These are phyloP conservation scores for Backusella luteola DNA, from an alignment of 192 early-diverging fungal genomes.

Conservation along the genomic window DNA sequence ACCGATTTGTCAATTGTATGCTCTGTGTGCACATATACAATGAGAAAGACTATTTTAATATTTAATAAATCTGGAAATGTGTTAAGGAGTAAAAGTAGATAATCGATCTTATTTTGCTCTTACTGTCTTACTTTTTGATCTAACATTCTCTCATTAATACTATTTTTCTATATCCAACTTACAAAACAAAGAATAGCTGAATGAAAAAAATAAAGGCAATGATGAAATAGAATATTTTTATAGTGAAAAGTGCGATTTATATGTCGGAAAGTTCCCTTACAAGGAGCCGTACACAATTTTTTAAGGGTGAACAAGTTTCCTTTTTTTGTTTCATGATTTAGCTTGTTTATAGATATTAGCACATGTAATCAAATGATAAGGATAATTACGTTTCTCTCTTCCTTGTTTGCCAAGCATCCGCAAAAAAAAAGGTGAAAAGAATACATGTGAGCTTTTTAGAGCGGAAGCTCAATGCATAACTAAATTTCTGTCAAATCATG, in stretches of 20 bases:
- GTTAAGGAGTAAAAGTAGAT: not conserved
- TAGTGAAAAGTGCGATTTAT: not conserved
- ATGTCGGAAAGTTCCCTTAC: not conserved
- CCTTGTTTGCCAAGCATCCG: not conserved
- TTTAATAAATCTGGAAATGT: not conserved
- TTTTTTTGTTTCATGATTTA: not conserved
- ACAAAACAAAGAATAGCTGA: not conserved
- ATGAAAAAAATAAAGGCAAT: not conserved
- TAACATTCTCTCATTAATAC: not conserved
- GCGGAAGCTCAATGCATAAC: not conserved
- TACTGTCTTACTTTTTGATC: not conserved
- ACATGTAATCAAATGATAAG: not conserved
- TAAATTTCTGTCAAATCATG: not conserved
- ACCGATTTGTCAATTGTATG: not conserved
- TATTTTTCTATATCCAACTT: not conserved
- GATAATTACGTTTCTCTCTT: not conserved
- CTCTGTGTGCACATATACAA: not conserved
- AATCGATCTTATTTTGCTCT: not conserved
- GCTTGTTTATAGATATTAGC: not conserved
- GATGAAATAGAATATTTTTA: too few relatives aligned
- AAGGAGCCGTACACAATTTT: not conserved
- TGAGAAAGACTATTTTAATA: not conserved
- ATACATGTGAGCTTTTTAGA: not conserved
- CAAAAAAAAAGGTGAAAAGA: too few relatives aligned
- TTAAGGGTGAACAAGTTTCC: constrained; percentile 1